These are phyloP conservation scores for Debaryomycetaceae sp. DNA, from an alignment of 1,139 yeast species.

Conservation along the genomic window DNA sequence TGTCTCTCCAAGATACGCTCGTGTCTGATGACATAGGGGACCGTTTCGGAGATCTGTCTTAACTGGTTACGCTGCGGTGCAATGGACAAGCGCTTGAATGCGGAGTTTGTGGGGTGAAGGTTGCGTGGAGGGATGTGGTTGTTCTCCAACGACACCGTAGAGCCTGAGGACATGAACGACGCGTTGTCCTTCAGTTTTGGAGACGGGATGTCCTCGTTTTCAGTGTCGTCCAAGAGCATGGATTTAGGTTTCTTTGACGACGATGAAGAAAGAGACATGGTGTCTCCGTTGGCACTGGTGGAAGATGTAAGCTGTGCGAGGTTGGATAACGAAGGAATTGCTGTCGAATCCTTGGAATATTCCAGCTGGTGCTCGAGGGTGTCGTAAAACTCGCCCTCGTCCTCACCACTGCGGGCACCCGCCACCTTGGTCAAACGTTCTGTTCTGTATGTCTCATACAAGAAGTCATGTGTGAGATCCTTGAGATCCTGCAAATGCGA, in stretches of 20 bases:
- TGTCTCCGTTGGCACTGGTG: slow-evolving; percentile 13
- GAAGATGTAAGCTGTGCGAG: slow-evolving; percentile 52
- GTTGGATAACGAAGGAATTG: slow-evolving; percentile 62
- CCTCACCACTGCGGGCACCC: slow-evolving; percentile 28
- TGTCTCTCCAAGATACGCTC: slow-evolving; percentile 73
- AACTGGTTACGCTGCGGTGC: slow-evolving; percentile 65
- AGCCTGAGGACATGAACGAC: slow-evolving; percentile 30
- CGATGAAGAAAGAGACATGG: slow-evolving; percentile 21
- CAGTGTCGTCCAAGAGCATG: slow-evolving; percentile 34
- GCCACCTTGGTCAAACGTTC: slow-evolving; percentile 63
- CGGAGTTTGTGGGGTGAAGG: slow-evolving; percentile 28
- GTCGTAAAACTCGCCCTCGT: slow-evolving; percentile 29
- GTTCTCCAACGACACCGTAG: slow-evolving; percentile 26
- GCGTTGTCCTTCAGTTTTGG: slow-evolving; percentile 28
- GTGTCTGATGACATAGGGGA: slow-evolving; percentile 74
- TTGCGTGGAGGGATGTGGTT: slow-evolving; percentile 25
- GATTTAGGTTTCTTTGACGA: slow-evolving; percentile 26
- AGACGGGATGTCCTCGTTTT: slow-evolving; percentile 21
- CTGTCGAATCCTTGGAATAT: slow-evolving; percentile 10
- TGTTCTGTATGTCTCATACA: slow-evolving; percentile 91
- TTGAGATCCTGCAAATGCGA: slow-evolving; percentile 93
- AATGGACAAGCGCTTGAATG: slow-evolving; percentile 55
- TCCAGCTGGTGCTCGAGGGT: slow-evolving; percentile 20
- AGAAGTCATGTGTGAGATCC: slow-evolving; percentile 86
- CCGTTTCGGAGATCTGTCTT: slow-evolving; percentile 75